Evolutionary conservation across 2,329 filamentous ascomycete species (phyloP).

Genomic region (Colletotrichum magnum): DNA sequence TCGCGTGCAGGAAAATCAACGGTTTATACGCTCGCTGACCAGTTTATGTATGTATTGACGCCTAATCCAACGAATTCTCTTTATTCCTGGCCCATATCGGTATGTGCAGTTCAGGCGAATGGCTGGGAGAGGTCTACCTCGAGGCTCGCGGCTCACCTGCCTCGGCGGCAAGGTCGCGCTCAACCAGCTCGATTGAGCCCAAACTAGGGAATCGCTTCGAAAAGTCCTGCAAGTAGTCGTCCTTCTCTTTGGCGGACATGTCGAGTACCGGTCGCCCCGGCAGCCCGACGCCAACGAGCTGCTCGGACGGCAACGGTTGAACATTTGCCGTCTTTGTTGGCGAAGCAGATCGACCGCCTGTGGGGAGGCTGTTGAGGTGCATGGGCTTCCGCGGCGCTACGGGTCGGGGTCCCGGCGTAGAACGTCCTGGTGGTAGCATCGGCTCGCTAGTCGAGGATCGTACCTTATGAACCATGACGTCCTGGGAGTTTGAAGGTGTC

Average conservation of each 20-base stretch:
- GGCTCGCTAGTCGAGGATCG: slow-evolving; percentile 42
- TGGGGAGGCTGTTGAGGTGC: slow-evolving; percentile 71
- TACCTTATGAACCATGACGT: slow-evolving; percentile 42
- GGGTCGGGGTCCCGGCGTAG: slow-evolving; percentile 55
- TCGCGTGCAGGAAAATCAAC: slow-evolving; percentile 16
- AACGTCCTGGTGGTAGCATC: slow-evolving; percentile 42
- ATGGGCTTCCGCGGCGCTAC: slow-evolving; percentile 73
- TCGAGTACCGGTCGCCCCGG: slow-evolving; percentile 65
- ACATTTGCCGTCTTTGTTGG: slow-evolving; percentile 57
- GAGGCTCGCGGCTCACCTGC: slow-evolving; percentile 42
- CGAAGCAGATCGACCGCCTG: slow-evolving; percentile 58
- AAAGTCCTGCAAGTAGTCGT: slow-evolving; percentile 80
- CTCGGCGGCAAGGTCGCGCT: slow-evolving; percentile 70
- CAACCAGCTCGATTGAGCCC: slow-evolving; percentile 89
- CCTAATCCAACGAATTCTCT: slow-evolving; percentile 11
- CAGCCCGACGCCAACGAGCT: slow-evolving; percentile 61
- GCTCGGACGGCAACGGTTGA: slow-evolving; percentile 49
- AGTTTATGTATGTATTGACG: slow-evolving; percentile 31
- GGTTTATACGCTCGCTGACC: slow-evolving; percentile 27
- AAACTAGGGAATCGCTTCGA: slow-evolving; percentile 89
- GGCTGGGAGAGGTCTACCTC: slow-evolving; percentile 7
- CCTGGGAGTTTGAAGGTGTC: slow-evolving; percentile 43
- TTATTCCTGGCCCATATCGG: not conserved
- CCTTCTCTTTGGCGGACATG: slow-evolving; percentile 72
- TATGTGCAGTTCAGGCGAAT: not conserved